These are phyloP conservation scores for Pythium dissimile DNA, from an alignment of 352 stramenopile genomes.

Conservation along the genomic window DNA sequence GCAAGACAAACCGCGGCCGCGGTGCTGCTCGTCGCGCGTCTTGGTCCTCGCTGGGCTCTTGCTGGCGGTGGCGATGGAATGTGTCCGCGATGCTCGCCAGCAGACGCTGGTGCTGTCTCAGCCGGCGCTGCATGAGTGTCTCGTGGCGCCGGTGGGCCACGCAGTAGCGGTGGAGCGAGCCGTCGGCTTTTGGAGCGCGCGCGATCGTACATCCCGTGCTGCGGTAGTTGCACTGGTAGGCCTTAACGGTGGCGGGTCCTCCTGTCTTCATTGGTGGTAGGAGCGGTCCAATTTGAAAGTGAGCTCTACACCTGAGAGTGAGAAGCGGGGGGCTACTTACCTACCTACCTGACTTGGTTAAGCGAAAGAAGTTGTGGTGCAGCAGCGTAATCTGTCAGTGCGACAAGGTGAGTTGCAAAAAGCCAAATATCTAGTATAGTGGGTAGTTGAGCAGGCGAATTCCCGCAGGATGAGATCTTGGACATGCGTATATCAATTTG, in stretches of 20 bases:
- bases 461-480: too few relatives aligned
- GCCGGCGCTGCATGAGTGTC: neutral
- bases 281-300: neutral
- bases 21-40: neutral
- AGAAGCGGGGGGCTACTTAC: too few relatives aligned
- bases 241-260: neutral
- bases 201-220: neutral
- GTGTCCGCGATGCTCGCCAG: neutral
- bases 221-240: neutral
- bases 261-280: neutral
- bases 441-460: too few relatives aligned
- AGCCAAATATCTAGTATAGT: too few relatives aligned
- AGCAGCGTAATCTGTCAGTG: too few relatives aligned
- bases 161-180: neutral
- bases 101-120: neutral
- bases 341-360: too few relatives aligned
- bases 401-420: too few relatives aligned
- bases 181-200: neutral
- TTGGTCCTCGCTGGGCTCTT: neutral
- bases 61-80: neutral
- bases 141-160: neutral
- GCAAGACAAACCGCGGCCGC: neutral
- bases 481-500: too few relatives aligned
- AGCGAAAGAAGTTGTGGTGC: too few relatives aligned
- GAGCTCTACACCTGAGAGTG: too few relatives aligned